Conservation (phyloP, 129 eudicot species). For the Sambucus nigra region DNA sequence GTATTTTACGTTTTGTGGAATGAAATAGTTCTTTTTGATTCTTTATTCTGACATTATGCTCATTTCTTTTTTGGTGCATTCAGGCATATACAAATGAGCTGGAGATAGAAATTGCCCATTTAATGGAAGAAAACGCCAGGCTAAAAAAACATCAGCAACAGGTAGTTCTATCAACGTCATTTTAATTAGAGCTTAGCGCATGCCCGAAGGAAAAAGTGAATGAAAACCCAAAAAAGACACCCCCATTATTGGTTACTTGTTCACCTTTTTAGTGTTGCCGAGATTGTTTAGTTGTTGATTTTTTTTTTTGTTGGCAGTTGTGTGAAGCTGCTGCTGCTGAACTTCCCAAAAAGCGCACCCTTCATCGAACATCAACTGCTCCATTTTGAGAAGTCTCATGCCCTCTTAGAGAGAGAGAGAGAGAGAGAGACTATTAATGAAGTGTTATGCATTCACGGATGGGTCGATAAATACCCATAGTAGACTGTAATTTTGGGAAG, state of each 20-base stretch:
- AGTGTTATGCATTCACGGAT: slow-evolving; percentile 18
- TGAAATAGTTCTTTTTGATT: not conserved
- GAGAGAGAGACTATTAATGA: slow-evolving; percentile 20
- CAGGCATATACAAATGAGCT: slow-evolving; percentile 63
- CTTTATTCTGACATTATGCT: not conserved
- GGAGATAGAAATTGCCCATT: slow-evolving; percentile 41
- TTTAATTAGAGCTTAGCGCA: too few species aligned
- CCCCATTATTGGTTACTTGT: not conserved
- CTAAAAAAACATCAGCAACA: slow-evolving; percentile 44
- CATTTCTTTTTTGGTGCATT: not conserved
- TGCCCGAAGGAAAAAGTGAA: not conserved
- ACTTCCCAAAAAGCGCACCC: slow-evolving; percentile 38
- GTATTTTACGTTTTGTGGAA: not conserved
- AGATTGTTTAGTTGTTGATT: not conserved
- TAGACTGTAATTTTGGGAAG: slow-evolving; percentile 19
- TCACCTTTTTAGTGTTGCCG: not conserved
- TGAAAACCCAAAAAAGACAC: not conserved
- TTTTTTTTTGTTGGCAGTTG: slow-evolving; percentile 25
- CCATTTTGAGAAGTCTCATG: slow-evolving; percentile 60
- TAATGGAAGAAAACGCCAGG: slow-evolving; percentile 44
- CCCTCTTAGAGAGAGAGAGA: not conserved
- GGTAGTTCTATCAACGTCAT: slow-evolving; percentile 9
- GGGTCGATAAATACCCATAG: slow-evolving; percentile 12
- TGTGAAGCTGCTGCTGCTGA: slow-evolving; percentile 40
- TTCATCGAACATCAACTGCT: slow-evolving; percentile 54